Base-by-base conservation (phyloP, 78 protist genomes). In the Monosiga brevicollis region DNA sequence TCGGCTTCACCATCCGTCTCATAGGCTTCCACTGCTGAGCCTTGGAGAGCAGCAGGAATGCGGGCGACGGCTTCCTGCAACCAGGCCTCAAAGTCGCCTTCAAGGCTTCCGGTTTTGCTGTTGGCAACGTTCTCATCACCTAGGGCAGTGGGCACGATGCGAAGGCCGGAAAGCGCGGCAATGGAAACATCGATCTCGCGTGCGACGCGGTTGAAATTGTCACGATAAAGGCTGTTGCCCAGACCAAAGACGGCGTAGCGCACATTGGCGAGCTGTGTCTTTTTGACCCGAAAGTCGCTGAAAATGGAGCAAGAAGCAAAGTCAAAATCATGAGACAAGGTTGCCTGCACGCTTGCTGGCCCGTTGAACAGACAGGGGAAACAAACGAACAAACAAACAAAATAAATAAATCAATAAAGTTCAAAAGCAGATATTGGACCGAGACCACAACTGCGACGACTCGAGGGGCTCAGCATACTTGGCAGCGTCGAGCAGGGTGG, bases 211-310 rank as follows among this genome's bases (percentile, higher is more conserved):
- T 75, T 70, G 89, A 75, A 85, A 82, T 73, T 36, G 35, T 73
- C 82, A 23, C 77, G 38, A 62, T 82, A 85, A 37, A 35, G 78
- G 32, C 84, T 43, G 84, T 85, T 71, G 72, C 94, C 94, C 42
- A 83, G 55, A 26, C 90, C 94, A 71, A 91, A 91, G 25, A 88
- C 77, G 29, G 83, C n/a, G 83, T 35, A 88, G 35, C 73, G 70
- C 41, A 76, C 1, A 36, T 22, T 29, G 38, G 24, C 3, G 37
- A 84, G 87, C 42, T 0, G 10, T 23, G 0, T 9, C 77, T 24
- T 11, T 1, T 25, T 23, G n/a, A 74, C 79, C 39, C 88, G 81
- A 32, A 62, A 42, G 84, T 84, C 88, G 79, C 6, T 1, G n/a
- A 82, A 1, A 22, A 25, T 15, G n/a, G n/a, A n/a, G n/a, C n/a